These are phyloP conservation scores for Pelargonium fulgidum DNA, from an alignment of 441 rosid species.

Conservation along the genomic window DNA sequence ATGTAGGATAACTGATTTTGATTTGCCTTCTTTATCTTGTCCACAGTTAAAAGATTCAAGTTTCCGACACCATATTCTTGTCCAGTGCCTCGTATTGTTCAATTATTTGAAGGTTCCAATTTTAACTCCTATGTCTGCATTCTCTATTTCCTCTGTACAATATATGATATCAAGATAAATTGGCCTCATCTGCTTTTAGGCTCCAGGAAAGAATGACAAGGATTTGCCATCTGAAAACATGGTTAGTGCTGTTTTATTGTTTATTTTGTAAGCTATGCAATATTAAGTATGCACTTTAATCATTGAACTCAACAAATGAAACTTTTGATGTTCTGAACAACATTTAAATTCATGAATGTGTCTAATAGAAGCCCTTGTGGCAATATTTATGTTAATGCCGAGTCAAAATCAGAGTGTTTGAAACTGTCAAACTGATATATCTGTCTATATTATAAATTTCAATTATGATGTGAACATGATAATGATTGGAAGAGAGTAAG, in stretches of 20 bases:
- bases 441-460: too few species aligned
- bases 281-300: too few species aligned
- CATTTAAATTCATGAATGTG: neutral
- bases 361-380: neutral
- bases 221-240: conserved; percentile 82
- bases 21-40: conserved; percentile 15
- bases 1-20: conserved; percentile 5
- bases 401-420: too few species aligned
- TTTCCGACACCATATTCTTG: conserved; percentile 91
- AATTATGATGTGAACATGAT: too few species aligned
- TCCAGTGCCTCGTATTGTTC: conserved; percentile 91
- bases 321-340: neutral
- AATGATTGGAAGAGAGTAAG: too few species aligned
- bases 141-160: neutral
- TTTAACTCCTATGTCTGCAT: conserved; percentile 14
- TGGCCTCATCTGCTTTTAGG: conserved; percentile 37
- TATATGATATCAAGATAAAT: conserved; percentile 11
- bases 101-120: conserved; percentile 74
- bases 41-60: conserved; percentile 90
- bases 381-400: neutral
- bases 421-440: too few species aligned
- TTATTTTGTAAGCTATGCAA: conserved; percentile 9
- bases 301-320: too few species aligned
- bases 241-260: conserved; percentile 50
- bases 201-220: conserved; percentile 93